Evolutionary conservation across 306 rosid species (phyloP), one percentile per base, ranked within the genome.

Genomic region (Lupinus albus): DNA sequence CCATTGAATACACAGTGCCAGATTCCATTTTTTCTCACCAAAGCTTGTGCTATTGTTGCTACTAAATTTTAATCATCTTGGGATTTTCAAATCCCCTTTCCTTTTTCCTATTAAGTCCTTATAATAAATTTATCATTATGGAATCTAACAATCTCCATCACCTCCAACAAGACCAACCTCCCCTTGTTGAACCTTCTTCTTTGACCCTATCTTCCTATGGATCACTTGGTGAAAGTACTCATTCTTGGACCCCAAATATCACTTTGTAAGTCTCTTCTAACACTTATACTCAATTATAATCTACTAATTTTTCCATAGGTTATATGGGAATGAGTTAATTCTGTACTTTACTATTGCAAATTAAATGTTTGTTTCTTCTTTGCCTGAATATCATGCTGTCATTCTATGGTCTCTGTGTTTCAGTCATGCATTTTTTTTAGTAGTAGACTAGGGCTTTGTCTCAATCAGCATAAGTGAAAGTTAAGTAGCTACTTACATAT

Each of bases 121-220:
- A 72, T 60, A 28, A 64, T 65, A 71, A 60, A 55, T 49, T 49
- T 60, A 67, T 76, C 58, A 71, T 48, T 76, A 88, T 88, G 95
- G 93, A 86, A 78, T 86, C 93, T 70, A 79, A 84, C 81, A 84
- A 87, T 73, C 89, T 78, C 68, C 88, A 86, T 76, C 87, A 68
- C 61, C 92, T 80, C 67, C 92, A 80, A 80, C 92, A 80, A 80
- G 80, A 84, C 73, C 87, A 87, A 75, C 69, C 73, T n/a, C 69
- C 21, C 0, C 4, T 59, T 18, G 12, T 52, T 15, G 42, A 45
- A 7, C 11, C 86, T 58, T 74, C 89, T 68, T 76, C 83, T 75
- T 62, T 60, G 7, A 45, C 70, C 69, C 50, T 84, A 10, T 78
- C 89, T 60, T 77, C 16, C 75, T 79, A 73, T 81, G 88, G 83